Conservation (phyloP, 208 protist species). For the Leptomonas pyrrhocoris region DNA sequence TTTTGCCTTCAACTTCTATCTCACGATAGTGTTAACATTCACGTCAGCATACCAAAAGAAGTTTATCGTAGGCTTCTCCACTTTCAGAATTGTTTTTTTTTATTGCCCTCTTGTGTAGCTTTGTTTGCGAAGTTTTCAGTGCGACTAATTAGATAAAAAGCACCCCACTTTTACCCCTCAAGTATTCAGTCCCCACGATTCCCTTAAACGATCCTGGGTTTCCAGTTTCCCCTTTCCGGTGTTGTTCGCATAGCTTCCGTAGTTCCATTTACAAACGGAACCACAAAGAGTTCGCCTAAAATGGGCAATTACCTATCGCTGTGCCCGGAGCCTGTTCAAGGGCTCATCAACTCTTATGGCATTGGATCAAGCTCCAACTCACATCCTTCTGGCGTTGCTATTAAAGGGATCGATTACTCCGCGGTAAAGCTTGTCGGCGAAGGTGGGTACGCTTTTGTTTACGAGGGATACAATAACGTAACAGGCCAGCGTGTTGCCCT, state of each 20-base stretch:
- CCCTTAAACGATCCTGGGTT: background rate
- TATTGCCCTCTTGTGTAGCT: too few species aligned
- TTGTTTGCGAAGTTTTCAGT: too few species aligned
- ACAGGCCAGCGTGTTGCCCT: conserved; percentile 44
- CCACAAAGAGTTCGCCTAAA: background rate
- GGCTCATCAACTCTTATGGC: conserved; percentile 20
- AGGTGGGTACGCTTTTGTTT: conserved; percentile 65
- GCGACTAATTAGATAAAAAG: too few species aligned
- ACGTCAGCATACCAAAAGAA: too few species aligned
- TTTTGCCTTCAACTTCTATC: too few species aligned
- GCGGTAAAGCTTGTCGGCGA: conserved; percentile 55
- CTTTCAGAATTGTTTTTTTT: too few species aligned
- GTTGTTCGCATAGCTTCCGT: background rate
- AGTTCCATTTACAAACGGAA: background rate
- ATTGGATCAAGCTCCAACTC: conserved; percentile 6
- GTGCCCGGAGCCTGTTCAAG: conserved; percentile 30
- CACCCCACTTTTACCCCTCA: too few species aligned
- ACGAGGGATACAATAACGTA: conserved; percentile 44
- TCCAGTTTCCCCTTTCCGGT: conserved; percentile 6
- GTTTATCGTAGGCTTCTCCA: too few species aligned
- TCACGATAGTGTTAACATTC: too few species aligned
- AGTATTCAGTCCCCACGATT: too few species aligned
- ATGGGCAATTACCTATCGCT: conserved; percentile 42
- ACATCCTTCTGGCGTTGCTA: conserved; percentile 33
- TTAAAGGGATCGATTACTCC: conserved; percentile 57